Evolutionary conservation across 1,284 basidiomycete species (phyloP), one percentile per base, ranked within the genome.

Genomic region (Boletus hoseneyae): DNA sequence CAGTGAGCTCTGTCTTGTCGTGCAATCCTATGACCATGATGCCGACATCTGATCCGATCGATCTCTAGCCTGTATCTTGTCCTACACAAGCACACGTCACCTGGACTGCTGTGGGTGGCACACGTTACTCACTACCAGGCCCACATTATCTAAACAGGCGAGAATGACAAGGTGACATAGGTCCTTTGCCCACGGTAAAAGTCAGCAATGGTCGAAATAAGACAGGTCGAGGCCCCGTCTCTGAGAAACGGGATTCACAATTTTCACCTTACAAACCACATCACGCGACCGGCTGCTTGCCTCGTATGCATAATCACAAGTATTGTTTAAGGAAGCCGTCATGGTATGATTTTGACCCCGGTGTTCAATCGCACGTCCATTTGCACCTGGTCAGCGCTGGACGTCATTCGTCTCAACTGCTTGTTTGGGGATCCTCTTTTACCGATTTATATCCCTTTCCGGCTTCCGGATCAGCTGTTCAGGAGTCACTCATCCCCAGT

Each of bases 151-250:
- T 44, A 59, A 54, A 48, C 27, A 23, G 42, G 48, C 33, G 25
- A 41, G 23, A 16, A 63, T 63, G 39, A 48, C 40, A 4, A 47
- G 62, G 64, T 63, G 61, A 45, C 55, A 1, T 59, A 44, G 61
- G 64, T 65, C 61, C 61, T 47, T 19, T 27, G 35, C 48, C 41
- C 52, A 54, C 45, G 42, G 29, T 29, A n/a, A n/a, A n/a, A n/a
- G 46, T 35, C 38, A 33, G 15, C 29, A 13, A 6, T 12, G 29
- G 12, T 13, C 10, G 29, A 12, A 57, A 38, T 38, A 37, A 25
- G 42, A 30, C 38, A 53, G 16, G 23, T 23, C 33, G 23, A 41
- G 29, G 15, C 27, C 30, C 37, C 19, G 23, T 13, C 34, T n/a
- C 19, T 47, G 41, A 42, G 44, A 52, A 37, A 27, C 39, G 38